These are phyloP conservation scores for Penicillium carneum DNA, from an alignment of 2,329 filamentous ascomycete species.

Conservation along the genomic window DNA sequence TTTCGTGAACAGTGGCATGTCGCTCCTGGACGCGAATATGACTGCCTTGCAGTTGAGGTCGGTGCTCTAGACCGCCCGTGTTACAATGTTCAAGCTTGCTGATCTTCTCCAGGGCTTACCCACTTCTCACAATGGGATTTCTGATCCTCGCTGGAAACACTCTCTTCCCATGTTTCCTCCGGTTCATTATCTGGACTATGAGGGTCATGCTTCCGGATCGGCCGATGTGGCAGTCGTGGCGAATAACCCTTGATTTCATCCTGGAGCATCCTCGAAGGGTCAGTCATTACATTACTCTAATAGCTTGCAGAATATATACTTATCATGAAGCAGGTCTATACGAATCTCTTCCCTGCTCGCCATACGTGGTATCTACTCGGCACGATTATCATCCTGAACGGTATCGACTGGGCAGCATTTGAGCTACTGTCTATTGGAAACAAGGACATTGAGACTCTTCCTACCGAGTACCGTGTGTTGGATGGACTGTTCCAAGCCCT, in stretches of 20 bases:
- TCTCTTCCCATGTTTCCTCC: conserved; percentile 69
- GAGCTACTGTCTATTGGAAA: conserved; percentile 72
- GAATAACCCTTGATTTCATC: conserved; percentile 45
- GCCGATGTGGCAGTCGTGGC: conserved; percentile 42
- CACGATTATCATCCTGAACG: conserved; percentile 67
- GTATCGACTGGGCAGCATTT: conserved; percentile 70
- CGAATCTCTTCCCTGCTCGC: conserved; percentile 65
- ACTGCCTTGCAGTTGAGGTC: conserved; percentile 53
- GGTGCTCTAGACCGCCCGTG: neutral
- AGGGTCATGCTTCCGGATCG: conserved; percentile 40
- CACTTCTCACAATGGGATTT: conserved; percentile 59
- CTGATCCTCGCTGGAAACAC: conserved; percentile 72
- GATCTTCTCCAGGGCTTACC: conserved; percentile 43
- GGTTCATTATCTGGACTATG: conserved; percentile 65
- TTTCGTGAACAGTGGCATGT: conserved; percentile 64
- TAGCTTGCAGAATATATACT: conserved; percentile 2
- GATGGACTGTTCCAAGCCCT: conserved; percentile 70
- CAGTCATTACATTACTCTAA: conserved; percentile 11
- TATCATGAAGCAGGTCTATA: conserved; percentile 40
- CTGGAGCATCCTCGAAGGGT: conserved; percentile 46
- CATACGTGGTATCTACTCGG: conserved; percentile 72
- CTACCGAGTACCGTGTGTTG: conserved; percentile 62
- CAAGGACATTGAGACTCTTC: conserved; percentile 60
- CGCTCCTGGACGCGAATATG: conserved; percentile 62
- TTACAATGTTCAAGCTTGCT: conserved; percentile 1